Conservation (phyloP, 164 flowering plant species). For the Sextonia rubra region DNA sequence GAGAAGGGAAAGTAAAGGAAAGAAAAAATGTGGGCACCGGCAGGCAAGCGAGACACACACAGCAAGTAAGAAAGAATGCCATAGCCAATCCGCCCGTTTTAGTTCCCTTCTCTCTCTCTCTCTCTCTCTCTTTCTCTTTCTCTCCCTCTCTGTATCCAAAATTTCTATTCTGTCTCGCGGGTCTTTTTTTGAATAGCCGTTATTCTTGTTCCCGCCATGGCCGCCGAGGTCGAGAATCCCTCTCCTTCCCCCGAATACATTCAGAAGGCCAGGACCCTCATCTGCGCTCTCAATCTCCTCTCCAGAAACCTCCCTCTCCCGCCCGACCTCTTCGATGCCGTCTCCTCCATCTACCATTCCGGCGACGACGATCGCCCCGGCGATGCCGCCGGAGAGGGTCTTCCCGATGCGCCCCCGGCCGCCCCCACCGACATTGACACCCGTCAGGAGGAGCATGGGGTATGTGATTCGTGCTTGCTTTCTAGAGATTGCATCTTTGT, state of each 20-base stretch:
- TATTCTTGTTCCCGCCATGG: constrained; percentile 35
- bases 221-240: constrained; percentile 15
- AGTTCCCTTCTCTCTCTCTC: not conserved
- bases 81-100: not conserved
- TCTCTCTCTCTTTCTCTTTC: not conserved
- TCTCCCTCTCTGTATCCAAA: not conserved
- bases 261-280: constrained; percentile 58
- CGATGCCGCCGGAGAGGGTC: not conserved
- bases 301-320: constrained; percentile 91
- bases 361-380: constrained; percentile 10
- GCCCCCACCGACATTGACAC: not conserved
- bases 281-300: constrained; percentile 75
- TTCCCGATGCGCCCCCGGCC: not conserved
- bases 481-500: not conserved
- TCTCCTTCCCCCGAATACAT: constrained; percentile 24
- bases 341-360: constrained; percentile 54
- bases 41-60: no score
- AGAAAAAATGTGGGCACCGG: no score
- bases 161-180: not conserved
- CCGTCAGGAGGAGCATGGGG: not conserved
- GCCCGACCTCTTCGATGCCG: constrained; percentile 49
- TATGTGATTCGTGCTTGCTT: not conserved
- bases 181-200: constrained; percentile 11
- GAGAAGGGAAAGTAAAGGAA: no score
- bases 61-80: no score